Percentiles rank a stretch among this genome's conserved stretches.
phyloP scores from a whole-genome alignment of 768 basidiomycete species.

The Pulveroboletus sp. region DNA sequence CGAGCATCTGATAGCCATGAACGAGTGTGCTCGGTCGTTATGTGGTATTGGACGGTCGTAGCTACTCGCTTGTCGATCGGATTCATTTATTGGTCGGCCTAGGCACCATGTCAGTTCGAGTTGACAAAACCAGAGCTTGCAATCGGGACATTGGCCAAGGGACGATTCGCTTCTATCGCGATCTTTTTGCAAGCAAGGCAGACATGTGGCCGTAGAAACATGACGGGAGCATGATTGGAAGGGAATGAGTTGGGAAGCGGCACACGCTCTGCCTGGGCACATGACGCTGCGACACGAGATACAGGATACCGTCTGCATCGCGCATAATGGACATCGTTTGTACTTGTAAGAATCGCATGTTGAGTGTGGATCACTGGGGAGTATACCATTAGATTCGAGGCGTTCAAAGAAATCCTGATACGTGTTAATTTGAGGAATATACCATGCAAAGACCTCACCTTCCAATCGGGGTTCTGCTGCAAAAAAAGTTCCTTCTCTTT shows the following conservation, averaged over 20 bases:
- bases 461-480: conserved; percentile 10
- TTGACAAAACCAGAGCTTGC: conserved; percentile 20
- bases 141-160: conserved; percentile 21
- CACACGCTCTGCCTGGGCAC: conserved; percentile 18
- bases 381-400: conserved; percentile 11
- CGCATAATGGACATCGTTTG: conserved; percentile 15
- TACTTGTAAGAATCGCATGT: not conserved
- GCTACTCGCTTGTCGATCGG: not conserved
- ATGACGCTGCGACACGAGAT: conserved; percentile 9
- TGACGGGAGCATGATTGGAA: conserved; percentile 19
- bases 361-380: not conserved
- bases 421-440: not conserved
- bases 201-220: conserved; percentile 3
- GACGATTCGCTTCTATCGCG: not conserved
- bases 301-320: conserved; percentile 5
- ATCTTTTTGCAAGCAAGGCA: conserved; percentile 6
- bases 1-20: conserved; percentile 12
- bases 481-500: conserved; percentile 1
- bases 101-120: conserved; percentile 22
- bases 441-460: conserved; percentile 1
- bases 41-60: not conserved
- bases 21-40: conserved; percentile 12
- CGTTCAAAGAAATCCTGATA: conserved; percentile 15
- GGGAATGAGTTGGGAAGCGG: conserved; percentile 13
- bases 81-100: conserved; percentile 15